These are phyloP conservation scores for Neocatenulostroma microsporum DNA, from an alignment of 2,329 filamentous ascomycete genomes.

Conservation along the genomic window DNA sequence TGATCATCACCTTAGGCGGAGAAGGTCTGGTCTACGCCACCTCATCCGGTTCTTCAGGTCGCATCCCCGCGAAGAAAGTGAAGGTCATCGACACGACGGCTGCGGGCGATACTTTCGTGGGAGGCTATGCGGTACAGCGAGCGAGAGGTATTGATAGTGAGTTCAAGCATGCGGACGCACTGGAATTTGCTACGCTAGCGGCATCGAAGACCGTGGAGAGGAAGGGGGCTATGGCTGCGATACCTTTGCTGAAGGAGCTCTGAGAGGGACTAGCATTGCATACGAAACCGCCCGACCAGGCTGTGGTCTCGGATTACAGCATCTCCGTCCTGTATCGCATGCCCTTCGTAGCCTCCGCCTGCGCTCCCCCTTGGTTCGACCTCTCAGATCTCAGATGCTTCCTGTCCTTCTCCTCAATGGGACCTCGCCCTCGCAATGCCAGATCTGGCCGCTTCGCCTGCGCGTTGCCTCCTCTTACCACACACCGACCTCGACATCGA, in stretches of 20 bases:
- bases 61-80: constrained; percentile 54
- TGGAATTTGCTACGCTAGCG: constrained; percentile 53
- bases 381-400: too few relatives aligned
- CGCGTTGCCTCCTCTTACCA: too few relatives aligned
- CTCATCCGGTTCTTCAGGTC: constrained; percentile 17
- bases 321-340: too few relatives aligned
- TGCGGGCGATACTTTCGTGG: constrained; percentile 90
- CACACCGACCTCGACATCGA: too few relatives aligned
- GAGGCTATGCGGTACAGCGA: constrained; percentile 70
- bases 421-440: too few relatives aligned
- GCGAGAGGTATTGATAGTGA: constrained; percentile 45
- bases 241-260: constrained; percentile 58
- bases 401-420: too few relatives aligned
- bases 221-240: constrained; percentile 57
- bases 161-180: constrained; percentile 50
- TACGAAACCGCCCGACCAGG: too few relatives aligned
- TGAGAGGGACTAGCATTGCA: too few relatives aligned
- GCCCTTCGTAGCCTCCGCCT: too few relatives aligned
- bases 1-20: constrained; percentile 75
- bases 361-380: too few relatives aligned
- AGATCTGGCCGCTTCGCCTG: too few relatives aligned
- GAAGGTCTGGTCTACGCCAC: constrained; percentile 29
- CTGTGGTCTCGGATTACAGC: too few relatives aligned
- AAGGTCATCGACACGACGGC: constrained; percentile 86
- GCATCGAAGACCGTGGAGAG: constrained; percentile 60